Base-by-base conservation (phyloP, 306 rosid genomes). In the Abrus precatorius region DNA sequence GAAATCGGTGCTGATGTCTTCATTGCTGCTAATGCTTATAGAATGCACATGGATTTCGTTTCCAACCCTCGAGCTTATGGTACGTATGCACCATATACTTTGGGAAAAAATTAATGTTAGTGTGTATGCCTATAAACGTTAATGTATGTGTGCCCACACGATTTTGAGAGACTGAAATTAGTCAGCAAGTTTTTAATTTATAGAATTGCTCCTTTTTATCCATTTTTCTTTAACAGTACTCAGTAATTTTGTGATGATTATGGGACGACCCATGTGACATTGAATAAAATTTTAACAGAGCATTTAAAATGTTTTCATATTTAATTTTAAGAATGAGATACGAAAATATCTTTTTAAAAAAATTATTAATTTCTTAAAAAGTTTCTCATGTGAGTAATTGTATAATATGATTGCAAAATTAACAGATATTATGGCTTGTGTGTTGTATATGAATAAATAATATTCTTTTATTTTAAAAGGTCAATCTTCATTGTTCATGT, bases 41-140 rank as follows among this genome's bases (percentile, higher is more conserved):
- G 11, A 36, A 90, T 92, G 94, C 72, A 89, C 86, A 92, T 86
- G 90, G 90, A 92, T 57, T 92, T 87, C 83, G 5, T 92, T 57
- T n/a, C 76, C 44, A 34, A 90, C 63, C 97, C 97, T 49, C 69
- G 1, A 67, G 92, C 93, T 6, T 89, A 83, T 76, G 97, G 96
- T 91, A 86, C 10, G n/a, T 12, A 12, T 3, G 4, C 47, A 43
- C 8, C 8, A 20, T 20, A 20, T 20, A 20, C 27, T 34, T 27
- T 9, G 5, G 6, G 28, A 7, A 6, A 41, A 65, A 14, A 65
- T 20, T 62, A 6, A 9, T 54, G 9, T 56, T 8, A 7, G 34
- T 56, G 20, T 20, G 20, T 20, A 0, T 20, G 20, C 20, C 20
- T 20, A 20, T 20, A 20, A 0, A 20, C 20, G 20, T 20, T 20